Conservation (phyloP, 495 filamentous ascomycete genomes). For the Penicillium tannophilum region DNA sequence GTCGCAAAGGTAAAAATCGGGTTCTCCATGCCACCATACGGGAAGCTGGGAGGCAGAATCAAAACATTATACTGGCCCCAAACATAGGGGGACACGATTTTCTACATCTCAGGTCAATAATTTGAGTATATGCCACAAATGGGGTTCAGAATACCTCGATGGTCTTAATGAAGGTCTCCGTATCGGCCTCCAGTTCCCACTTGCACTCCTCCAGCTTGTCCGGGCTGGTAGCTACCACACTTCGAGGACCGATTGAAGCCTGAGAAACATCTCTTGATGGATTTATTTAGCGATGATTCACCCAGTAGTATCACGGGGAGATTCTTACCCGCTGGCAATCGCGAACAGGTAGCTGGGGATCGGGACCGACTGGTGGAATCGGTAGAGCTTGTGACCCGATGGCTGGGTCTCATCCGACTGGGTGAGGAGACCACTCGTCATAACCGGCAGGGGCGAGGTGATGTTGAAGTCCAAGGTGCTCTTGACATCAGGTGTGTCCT, state of each 20-base stretch:
- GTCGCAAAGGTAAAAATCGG: conserved; percentile 93
- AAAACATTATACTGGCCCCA: conserved; percentile 97
- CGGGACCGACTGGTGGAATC: conserved; percentile 83
- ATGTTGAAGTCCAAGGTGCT: conserved; percentile 87
- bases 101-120: conserved; percentile 30
- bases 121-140: neutral
- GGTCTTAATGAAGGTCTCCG: conserved; percentile 85
- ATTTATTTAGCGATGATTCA: neutral
- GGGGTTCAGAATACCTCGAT: conserved; percentile 59
- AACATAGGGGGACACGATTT: conserved; percentile 81
- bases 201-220: conserved; percentile 82
- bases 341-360: conserved; percentile 96
- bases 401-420: conserved; percentile 46
- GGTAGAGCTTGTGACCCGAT: conserved; percentile 61
- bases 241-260: conserved; percentile 82
- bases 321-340: conserved; percentile 70
- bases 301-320: neutral
- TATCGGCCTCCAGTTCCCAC: conserved; percentile 87
- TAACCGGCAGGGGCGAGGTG: conserved; percentile 79
- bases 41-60: conserved; percentile 87
- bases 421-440: conserved; percentile 81
- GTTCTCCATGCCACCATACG: conserved; percentile 92
- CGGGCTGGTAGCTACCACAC: conserved; percentile 80
- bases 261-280: conserved; percentile 68
- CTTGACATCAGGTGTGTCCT: conserved; percentile 96